These are phyloP conservation scores for Lasiodiplodia citricola DNA, from an alignment of 2,329 filamentous ascomycete species.

Conservation along the genomic window DNA sequence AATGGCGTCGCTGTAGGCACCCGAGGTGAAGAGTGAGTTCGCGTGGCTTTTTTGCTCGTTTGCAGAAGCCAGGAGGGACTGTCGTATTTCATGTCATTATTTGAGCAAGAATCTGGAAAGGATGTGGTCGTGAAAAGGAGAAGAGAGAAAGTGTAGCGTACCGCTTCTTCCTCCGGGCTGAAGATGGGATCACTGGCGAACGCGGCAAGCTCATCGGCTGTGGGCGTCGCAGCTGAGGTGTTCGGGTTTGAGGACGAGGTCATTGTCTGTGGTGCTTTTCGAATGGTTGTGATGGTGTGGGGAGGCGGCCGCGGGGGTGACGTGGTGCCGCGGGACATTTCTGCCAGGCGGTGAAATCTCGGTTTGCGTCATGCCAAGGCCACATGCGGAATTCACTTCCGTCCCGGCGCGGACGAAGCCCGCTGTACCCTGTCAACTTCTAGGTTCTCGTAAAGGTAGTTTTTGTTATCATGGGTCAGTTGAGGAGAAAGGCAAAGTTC, in stretches of 20 bases:
- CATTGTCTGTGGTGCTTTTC: background rate
- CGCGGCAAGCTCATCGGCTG: conserved; percentile 11
- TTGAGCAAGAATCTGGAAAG: no score
- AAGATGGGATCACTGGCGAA: conserved; percentile 12
- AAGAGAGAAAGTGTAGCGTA: background rate
- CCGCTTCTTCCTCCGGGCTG: conserved; percentile 27
- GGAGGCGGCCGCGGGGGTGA: background rate
- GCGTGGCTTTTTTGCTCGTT: conserved; percentile 75
- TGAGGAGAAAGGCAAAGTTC: background rate
- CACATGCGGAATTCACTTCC: background rate
- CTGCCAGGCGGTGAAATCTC: conserved; percentile 24
- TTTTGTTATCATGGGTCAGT: background rate
- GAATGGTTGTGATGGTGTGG: background rate
- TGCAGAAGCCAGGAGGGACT: conserved; percentile 74
- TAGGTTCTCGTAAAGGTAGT: background rate
- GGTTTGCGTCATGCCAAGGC: conserved; percentile 26
- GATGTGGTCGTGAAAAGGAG: background rate
- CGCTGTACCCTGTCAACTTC: background rate
- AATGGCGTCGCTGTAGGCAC: conserved; percentile 77
- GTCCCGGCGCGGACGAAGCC: background rate
- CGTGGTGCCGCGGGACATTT: background rate
- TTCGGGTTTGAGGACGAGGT: background rate
- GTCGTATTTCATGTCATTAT: conserved; percentile 9
- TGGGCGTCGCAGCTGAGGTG: background rate
- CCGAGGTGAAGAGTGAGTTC: conserved; percentile 77